A percentile compares a stretch with the other conserved stretches of the same genome.
Conservation (phyloP, 2,329 filamentous ascomycete genomes). For the Diaporthe aspalathi region DNA sequence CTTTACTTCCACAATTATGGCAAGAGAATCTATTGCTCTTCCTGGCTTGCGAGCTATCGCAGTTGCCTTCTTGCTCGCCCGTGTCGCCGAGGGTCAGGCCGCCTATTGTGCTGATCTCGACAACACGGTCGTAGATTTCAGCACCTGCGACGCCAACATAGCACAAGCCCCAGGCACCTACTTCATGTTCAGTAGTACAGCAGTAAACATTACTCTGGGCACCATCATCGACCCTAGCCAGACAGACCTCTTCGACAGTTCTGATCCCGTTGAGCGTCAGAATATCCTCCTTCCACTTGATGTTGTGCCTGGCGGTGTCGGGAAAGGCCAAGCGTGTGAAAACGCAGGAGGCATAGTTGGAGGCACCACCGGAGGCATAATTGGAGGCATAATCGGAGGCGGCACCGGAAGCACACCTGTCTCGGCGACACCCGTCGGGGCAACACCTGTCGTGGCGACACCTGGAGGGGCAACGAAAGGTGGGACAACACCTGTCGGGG, state of each 20-base stretch:
- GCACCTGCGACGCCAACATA: not conserved
- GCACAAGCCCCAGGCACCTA: not conserved
- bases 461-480: too few relatives aligned
- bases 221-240: slow-evolving; percentile 4
- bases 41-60: not conserved
- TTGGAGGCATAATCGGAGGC: too few relatives aligned
- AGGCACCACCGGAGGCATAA: not conserved
- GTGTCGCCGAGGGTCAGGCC: not conserved
- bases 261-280: not conserved
- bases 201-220: not conserved
- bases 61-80: slow-evolving; percentile 9
- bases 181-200: not conserved
- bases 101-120: not conserved
- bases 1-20: not conserved
- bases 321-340: not conserved
- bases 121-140: not conserved
- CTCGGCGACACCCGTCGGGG: too few relatives aligned
- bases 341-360: too few relatives aligned
- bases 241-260: slow-evolving; percentile 1
- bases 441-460: too few relatives aligned
- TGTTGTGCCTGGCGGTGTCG: not conserved
- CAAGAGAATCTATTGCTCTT: not conserved
- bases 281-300: not conserved
- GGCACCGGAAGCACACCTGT: too few relatives aligned
- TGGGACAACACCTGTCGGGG: too few relatives aligned